phyloP scores from a whole-genome alignment of 495 filamentous ascomycete genomes.

The Penicillium cinerascens region DNA sequence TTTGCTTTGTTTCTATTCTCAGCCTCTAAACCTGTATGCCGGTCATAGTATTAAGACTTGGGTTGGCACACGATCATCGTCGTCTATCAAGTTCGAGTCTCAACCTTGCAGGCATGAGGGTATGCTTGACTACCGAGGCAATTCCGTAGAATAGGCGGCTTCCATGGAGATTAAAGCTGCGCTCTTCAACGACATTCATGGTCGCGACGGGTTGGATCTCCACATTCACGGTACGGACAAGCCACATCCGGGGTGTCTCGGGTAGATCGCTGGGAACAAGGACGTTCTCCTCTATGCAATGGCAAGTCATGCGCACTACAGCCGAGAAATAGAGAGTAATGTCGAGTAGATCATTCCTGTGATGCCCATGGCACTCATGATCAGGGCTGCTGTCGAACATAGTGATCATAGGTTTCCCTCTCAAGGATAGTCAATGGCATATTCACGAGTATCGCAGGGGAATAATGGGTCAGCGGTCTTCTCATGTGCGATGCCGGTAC shows the following conservation, averaged over 20 bases:
- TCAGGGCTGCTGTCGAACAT: background rate
- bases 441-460: conserved; percentile 12
- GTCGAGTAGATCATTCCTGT: background rate
- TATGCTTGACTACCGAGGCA: background rate
- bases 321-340: background rate
- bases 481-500: conserved; percentile 60
- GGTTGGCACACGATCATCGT: background rate
- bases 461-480: conserved; percentile 42
- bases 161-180: conserved; percentile 47
- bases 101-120: background rate
- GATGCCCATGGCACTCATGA: background rate
- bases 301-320: background rate
- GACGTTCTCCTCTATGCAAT: background rate
- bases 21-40: background rate
- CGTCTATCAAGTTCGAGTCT: too few relatives aligned
- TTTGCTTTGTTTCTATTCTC: too few relatives aligned
- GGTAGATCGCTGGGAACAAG: background rate
- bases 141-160: conserved; percentile 3
- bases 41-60: background rate
- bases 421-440: background rate
- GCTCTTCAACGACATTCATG: conserved; percentile 60
- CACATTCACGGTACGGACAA: conserved; percentile 56
- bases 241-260: background rate
- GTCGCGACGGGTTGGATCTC: conserved; percentile 58
- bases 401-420: background rate